Conservation (phyloP, 2,329 filamentous ascomycete species). For the Cryphonectria radicalis region DNA sequence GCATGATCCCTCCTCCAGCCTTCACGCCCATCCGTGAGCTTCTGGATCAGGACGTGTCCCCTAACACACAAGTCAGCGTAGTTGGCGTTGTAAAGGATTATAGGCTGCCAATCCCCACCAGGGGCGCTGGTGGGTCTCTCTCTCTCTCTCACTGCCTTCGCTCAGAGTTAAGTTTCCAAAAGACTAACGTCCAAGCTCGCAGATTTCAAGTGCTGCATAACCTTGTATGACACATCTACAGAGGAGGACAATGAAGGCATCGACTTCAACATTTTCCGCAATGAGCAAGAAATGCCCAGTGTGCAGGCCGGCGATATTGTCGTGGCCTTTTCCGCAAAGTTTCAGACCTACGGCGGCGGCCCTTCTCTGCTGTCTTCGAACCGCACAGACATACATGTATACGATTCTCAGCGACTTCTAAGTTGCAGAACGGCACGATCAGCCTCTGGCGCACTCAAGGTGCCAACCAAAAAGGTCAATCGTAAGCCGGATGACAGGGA, state of each 20-base stretch:
- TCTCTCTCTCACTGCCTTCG: background rate
- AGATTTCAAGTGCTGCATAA: conserved; percentile 67
- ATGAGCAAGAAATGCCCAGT: conserved; percentile 52
- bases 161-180: background rate
- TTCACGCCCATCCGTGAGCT: conserved; percentile 50
- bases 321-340: conserved; percentile 61
- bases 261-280: conserved; percentile 64
- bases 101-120: conserved; percentile 55
- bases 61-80: conserved; percentile 54
- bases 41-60: conserved; percentile 43
- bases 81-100: conserved; percentile 74
- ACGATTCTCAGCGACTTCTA: conserved; percentile 34
- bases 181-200: background rate
- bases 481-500: conserved; percentile 38
- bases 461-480: conserved; percentile 23
- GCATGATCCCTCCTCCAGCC: conserved; percentile 40
- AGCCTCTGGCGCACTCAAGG: conserved; percentile 36
- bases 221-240: conserved; percentile 62
- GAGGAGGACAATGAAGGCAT: conserved; percentile 48
- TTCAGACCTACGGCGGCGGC: conserved; percentile 43
- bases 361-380: conserved; percentile 51
- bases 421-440: conserved; percentile 6
- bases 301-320: conserved; percentile 65
- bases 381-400: conserved; percentile 51
- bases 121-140: conserved; percentile 51